These are phyloP conservation scores for Mycena latifolia DNA, from an alignment of 768 basidiomycete species.

Conservation along the genomic window DNA sequence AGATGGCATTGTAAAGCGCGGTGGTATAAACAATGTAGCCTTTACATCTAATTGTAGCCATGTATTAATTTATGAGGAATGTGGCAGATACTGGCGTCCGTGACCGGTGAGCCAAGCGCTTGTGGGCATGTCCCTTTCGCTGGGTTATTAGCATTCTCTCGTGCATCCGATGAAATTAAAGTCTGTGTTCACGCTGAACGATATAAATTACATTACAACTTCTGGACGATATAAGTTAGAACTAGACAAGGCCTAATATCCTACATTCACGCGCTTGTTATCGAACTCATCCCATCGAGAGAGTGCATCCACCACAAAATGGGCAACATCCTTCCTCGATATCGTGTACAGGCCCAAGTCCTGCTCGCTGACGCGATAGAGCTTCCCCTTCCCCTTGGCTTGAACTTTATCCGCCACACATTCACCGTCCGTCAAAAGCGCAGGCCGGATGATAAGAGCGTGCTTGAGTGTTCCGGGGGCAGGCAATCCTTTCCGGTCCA, in stretches of 20 bases:
- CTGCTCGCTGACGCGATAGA: slow-evolving; percentile 50
- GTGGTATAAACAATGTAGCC: neutral
- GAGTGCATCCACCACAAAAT: slow-evolving; percentile 62
- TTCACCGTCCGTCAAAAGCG: slow-evolving; percentile 68
- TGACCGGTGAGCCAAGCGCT: no score
- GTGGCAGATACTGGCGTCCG: no score
- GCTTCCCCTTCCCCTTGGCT: slow-evolving; percentile 37
- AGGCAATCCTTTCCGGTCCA: slow-evolving; percentile 44
- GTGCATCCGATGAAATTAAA: no score
- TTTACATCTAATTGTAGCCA: slow-evolving; percentile 3
- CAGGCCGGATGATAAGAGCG: slow-evolving; percentile 62
- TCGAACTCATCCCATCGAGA: slow-evolving; percentile 47
- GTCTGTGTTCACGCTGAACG: no score
- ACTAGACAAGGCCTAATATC: slow-evolving; percentile 7
- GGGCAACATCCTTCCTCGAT: slow-evolving; percentile 70
- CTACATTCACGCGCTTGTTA: slow-evolving; percentile 43
- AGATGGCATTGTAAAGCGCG: neutral
- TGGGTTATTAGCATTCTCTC: no score
- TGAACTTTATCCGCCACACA: slow-evolving; percentile 32
- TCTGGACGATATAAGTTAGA: no score
- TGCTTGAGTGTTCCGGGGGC: slow-evolving; percentile 49
- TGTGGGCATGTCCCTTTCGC: no score
- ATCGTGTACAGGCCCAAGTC: slow-evolving; percentile 53
- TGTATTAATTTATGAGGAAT: no score
- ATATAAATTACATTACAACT: no score